Evolutionary conservation across 2,329 filamentous ascomycete genomes (phyloP), one percentile per base, ranked within the genome.

Genomic region (Teratosphaeriaceae sp.): DNA sequence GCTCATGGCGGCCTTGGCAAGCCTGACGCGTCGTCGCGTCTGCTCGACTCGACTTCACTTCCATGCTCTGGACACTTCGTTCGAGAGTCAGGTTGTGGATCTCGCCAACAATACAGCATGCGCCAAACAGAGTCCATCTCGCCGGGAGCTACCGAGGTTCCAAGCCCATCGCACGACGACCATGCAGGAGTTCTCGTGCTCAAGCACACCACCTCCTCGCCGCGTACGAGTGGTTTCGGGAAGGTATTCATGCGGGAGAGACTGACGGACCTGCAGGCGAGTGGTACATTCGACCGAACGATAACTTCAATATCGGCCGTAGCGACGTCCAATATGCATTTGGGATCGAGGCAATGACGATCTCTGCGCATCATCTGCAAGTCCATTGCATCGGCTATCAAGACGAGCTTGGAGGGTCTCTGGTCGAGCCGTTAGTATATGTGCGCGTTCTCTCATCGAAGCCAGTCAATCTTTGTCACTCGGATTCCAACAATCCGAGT

Each of bases 311-410:
- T 33, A 45, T 66, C 33, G 63, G 63, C 12, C 53, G 63, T 15
- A 31, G 48, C 15, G 21, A 53, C 7, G 46, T 65, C 22, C 36
- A 51, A 16, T 31, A 52, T 7, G 22, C 39, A 8, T 48, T 62
- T 16, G 48, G 42, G 11, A 43, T 58, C 3, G 40, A 57, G 19
- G 62, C 65, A 22, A 47, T 46, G 18, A 60, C 57, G 26, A 65
- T 74, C 15, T 74, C 71, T 13, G 67, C 65, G 24, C 60, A 63
- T 41, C 71, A 74, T 57, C 49, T 74, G 13, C 62, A 62, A 18
- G 58, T 74, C 33, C 68, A 70, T 48, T 71, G 68, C 50, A 62
- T 74, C 37, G 42, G 70, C 1, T 74, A 68, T 44, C 70, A 70
- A 24, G 59, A 67, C 12, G 43, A 55, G 19, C 49, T 59, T n/a